Evolutionary conservation across 1,284 basidiomycete genomes (phyloP).

Genomic region (Trichosporon sp.): DNA sequence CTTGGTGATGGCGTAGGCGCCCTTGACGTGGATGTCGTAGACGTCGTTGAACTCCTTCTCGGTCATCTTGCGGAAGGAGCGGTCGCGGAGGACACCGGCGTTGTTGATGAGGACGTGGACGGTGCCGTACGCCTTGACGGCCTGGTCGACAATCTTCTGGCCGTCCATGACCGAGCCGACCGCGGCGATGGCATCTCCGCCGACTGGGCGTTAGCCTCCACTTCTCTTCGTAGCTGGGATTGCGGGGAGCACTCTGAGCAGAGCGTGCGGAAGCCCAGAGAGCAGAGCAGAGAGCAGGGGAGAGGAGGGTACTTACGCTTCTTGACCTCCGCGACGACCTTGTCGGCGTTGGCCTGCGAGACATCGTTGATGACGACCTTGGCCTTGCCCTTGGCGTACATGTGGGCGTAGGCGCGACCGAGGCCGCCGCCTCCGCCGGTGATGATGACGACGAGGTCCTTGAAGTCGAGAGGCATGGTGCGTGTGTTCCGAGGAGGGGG

Average conservation of each 20-base stretch:
- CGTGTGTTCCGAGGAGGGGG: not conserved
- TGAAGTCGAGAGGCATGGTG: conserved; percentile 62
- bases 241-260: too few relatives aligned
- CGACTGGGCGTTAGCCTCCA: conserved; percentile 61
- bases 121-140: conserved; percentile 81
- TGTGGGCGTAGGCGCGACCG: conserved; percentile 86
- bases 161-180: conserved; percentile 89
- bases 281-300: not conserved
- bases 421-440: conserved; percentile 96
- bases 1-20: conserved; percentile 91
- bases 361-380: conserved; percentile 97
- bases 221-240: too few relatives aligned
- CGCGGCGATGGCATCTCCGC: conserved; percentile 83
- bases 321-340: conserved; percentile 87
- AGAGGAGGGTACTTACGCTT: conserved; percentile 62
- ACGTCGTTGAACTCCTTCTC: conserved; percentile 85
- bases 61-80: conserved; percentile 83
- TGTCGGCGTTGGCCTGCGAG: conserved; percentile 81
- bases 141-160: conserved; percentile 77
- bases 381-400: conserved; percentile 87
- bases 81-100: conserved; percentile 88
- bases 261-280: too few relatives aligned
- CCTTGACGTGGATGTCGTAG: conserved; percentile 88
- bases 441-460: conserved; percentile 87
- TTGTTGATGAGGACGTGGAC: conserved; percentile 91